Base-by-base conservation (phyloP, 2,329 filamentous ascomycete species). In the Ophiocordyceps unilateralis region DNA sequence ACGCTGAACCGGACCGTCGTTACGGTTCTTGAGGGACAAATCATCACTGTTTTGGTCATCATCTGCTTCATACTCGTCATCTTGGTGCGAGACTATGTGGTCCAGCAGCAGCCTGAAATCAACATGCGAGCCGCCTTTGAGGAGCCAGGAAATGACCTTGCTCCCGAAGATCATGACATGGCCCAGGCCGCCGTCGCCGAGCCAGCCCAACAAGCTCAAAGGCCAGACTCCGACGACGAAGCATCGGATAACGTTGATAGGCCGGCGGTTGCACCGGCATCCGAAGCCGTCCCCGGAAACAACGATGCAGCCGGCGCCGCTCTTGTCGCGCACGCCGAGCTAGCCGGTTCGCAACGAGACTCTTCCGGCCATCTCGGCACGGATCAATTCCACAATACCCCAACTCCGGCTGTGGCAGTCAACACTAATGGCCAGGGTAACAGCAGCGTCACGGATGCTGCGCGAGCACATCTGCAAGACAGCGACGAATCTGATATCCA, bases 1-100 rank as follows among this genome's bases (percentile, higher is more conserved):
- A 68, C 73, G 14, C 55, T 93, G 45, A 96, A 96, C 58, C 77
- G 81, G 40, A 72, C 82, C 42, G 63, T 95, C 15, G 78, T 96
- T 42, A 81, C 87, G 50, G 76, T 89, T 1, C 66, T 95, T 4
- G 91, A 98, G 63, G 91, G 91, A 4, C 88, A 94, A 56, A 75
- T 96, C 40, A 94, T 98, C 51, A 98, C 89, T 1, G 66, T 95
- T 6, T 65, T 93, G 11, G 85, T 96, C 41, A 89, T 98, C 8
- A 73, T 94, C 39, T 87, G 82, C 45, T 98, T 96, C 60, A 95
- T 98, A 46, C 66, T 98, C n/a, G 79, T 98, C 37, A 98, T 98
- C 51, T 65, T 98, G 4, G 95, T 98, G 40, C 71, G 93, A 40
- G 91, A 98, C 63, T 98, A 94, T 73, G 91, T 98, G 41, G 87